phyloP scores from a whole-genome alignment of 495 filamentous ascomycete genomes.

The Bryoglossum gracile region DNA sequence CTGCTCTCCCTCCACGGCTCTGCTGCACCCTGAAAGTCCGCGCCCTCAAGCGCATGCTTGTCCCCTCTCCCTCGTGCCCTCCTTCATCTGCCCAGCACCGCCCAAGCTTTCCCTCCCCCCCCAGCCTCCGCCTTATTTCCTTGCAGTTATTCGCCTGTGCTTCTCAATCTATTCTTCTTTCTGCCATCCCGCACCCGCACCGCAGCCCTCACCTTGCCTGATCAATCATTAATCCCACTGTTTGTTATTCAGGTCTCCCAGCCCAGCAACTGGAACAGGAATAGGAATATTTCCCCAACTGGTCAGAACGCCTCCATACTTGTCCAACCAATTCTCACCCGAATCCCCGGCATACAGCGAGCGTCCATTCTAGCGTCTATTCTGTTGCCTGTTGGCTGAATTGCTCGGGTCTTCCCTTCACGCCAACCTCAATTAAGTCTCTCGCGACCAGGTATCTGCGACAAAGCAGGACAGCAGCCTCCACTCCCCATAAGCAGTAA shows the following conservation, averaged over 20 bases:
- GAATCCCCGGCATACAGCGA: conserved; percentile 6
- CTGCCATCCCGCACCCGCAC: conserved; percentile 44
- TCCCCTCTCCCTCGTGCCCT: conserved; percentile 12
- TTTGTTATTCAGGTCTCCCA: conserved; percentile 19
- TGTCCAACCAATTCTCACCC: neutral
- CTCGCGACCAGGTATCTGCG: conserved; percentile 24
- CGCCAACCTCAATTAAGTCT: conserved; percentile 27
- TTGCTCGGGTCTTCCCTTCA: conserved; percentile 27
- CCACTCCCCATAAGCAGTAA: conserved; percentile 26
- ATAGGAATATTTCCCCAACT: conserved; percentile 18
- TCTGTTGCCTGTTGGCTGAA: conserved; percentile 12
- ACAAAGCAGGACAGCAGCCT: conserved; percentile 25
- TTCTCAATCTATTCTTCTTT: conserved; percentile 52
- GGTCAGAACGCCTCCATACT: conserved; percentile 16
- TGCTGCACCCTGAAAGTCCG: neutral
- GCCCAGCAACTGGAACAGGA: too few relatives aligned
- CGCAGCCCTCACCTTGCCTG: conserved; percentile 41
- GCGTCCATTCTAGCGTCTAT: too few relatives aligned
- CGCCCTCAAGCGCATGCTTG: too few relatives aligned
- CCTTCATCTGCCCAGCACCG: conserved; percentile 23
- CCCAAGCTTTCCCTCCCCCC: conserved; percentile 30
- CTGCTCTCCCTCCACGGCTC: neutral
- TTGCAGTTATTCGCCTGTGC: conserved; percentile 35
- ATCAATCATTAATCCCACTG: conserved; percentile 37
- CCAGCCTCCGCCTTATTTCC: conserved; percentile 42